These are phyloP conservation scores for Brassica rapa DNA, from an alignment of 345 rosid species.

Conservation along the genomic window DNA sequence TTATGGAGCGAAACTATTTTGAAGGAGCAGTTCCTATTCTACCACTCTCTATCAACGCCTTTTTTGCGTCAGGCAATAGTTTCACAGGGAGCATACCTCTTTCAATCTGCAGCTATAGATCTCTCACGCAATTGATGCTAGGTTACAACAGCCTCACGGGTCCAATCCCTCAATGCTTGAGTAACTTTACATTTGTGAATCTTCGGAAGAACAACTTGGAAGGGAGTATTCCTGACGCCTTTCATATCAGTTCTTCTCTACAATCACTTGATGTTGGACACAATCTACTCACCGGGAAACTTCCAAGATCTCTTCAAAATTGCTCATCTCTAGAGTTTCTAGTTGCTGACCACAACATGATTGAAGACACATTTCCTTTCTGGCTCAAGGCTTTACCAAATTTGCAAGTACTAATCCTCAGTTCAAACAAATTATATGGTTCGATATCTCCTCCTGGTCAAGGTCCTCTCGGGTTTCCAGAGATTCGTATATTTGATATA, in stretches of 20 bases:
- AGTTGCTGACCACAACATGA: background rate
- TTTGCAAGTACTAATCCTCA: background rate
- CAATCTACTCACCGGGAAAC: background rate
- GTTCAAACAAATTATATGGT: background rate
- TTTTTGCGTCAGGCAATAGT: background rate
- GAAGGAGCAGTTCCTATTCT: background rate
- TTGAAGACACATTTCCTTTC: constrained; percentile 4
- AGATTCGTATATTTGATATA: background rate
- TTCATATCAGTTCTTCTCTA: accelerated
- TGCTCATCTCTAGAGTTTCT: background rate
- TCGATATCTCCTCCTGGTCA: background rate
- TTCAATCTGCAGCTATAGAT: background rate
- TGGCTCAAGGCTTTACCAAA: constrained; percentile 7
- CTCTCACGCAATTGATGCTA: background rate
- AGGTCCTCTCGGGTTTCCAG: background rate
- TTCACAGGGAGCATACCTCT: background rate
- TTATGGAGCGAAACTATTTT: too few relatives aligned
- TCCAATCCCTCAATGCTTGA: constrained; percentile 1
- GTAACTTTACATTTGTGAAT: background rate
- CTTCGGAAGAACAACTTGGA: constrained; percentile 10
- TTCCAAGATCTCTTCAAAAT: constrained; percentile 24
- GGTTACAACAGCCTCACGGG: constrained; percentile 7
- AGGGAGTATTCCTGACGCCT: background rate
- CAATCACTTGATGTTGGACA: background rate
- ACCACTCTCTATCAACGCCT: background rate